Evolutionary conservation across 305 asterid genomes (phyloP), one percentile per base, ranked within the genome.

Genomic region (Rubia peregrina): DNA sequence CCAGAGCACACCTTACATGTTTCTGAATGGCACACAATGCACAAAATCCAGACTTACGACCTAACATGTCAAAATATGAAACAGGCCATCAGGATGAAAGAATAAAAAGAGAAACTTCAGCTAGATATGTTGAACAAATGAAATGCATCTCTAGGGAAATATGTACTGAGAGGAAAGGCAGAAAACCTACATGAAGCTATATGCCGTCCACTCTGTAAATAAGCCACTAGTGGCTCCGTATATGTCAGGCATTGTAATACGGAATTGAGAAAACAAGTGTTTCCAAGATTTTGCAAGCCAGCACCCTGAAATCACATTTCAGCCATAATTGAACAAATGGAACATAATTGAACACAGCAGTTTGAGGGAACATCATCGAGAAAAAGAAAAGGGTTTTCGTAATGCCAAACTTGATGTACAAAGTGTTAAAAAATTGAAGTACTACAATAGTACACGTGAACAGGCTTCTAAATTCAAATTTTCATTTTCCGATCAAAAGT

Each of bases 201-300:
- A 81, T 95, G 99, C 81, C 90, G 90, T 76, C 98, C 99, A 77
- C 98, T 95, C 79, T 91, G 98, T 68, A 95, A 85, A 85, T 95
- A 95, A 36, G 99, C 97, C 22, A 97, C 99, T 76, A 95, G 85
- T 6, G 99, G 99, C 78, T 92, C 98, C 8, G 99, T 95, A 81
- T 95, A 95, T 40, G 99, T 95, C 76, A 95, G 82, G 44, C 99
- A 95, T 73, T 95, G 99, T 80, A 95, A 77, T 46, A 95, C 99
- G 9, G 99, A 86, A 77, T 95, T 95, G 61, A 95, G 92, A 70
- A 87, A 95, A 77, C 99, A 95, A 8, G 99, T 95, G 68, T 95
- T 95, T 68, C 99, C 99, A 41, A 95, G 98, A 79, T 95, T 95
- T 74, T 91, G 91, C 80, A 95, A 82, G 62, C 99, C 99, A 38